Evolutionary conservation across 83 land plant genomes (phyloP), one percentile per base, ranked within the genome.

Genomic region (Picea engelmannii): DNA sequence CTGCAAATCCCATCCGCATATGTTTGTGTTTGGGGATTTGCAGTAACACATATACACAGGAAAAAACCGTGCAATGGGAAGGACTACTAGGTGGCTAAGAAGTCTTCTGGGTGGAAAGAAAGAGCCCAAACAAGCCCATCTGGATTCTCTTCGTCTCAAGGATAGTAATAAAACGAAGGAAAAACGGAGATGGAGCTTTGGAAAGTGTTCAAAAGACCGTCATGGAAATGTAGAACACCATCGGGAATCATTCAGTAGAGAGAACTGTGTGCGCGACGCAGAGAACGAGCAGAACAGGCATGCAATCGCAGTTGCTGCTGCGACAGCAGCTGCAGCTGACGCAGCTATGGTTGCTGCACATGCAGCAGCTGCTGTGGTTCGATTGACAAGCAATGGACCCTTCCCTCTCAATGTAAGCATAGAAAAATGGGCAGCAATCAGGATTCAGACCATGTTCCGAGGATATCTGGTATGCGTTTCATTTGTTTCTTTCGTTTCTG

Each of bases 261-360:
- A 73, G 15, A n/a, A 44, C 58, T 73, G 31, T 73, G n/a, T 69
- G 65, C 38, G 38, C 35, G 66, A 80, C 62, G 63, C 69, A 21
- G 86, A 66, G 25, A 83, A 82, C 35, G 94, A 88, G 52, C 84
- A 90, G 80, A 86, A 80, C 79, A 92, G 86, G 87, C 93, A 87
- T 52, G 95, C 93, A 10, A 86, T 92, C 35, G 93, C 91, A n/a
- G 95, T 92, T 59, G 95, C 95, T 18, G 93, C 91, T 66, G 58
- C 93, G 2, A 92, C 97, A 1, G 95, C 93, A 3, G 95, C 89
- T 2, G 95, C 83, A 13, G 95, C 97, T 1, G 93, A 92, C 83
- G 96, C 93, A 15, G 93, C 96, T 38, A 92, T 89, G 25, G 95
- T 90, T 3, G 95, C 96, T 10, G 96, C 96, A 12, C 86, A 92